Base-by-base conservation (phyloP, 768 basidiomycete species). In the Rhodotorula taiwanensis region DNA sequence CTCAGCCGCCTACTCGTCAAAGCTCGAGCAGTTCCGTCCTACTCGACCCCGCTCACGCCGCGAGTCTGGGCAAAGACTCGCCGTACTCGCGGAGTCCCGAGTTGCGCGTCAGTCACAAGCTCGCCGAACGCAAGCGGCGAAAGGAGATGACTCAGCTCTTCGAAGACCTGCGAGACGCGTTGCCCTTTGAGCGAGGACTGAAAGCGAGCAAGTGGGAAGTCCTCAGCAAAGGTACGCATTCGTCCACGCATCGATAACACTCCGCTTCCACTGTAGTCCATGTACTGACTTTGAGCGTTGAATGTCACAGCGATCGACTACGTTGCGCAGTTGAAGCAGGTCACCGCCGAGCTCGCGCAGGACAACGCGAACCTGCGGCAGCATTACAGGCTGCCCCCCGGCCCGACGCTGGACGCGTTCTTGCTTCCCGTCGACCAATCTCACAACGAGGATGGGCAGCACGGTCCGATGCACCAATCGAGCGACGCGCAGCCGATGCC, bases 151-250 rank as follows among this genome's bases (percentile, higher is more conserved):
- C 95, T 75, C 93, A 97, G 63, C 76, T 99, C 48, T 98, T 98
- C 74, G 95, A 99, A 71, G 95, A 99, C 75, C 78, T 99, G 67
- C 82, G 91, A 61, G 93, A 95, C 75, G 84, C 89, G 72, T 79
- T 99, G 30, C 95, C 95, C 86, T 55, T 91, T 91, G 78, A 83
- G 87, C 55, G 91, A 87, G 47, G 70, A 6, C 88, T 92, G 85
- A 98, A 98, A 74, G 87, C 90, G 25, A 92, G 89, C 78, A 99
- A 99, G 78, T 98, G 94, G 95, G 95, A 99, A 79, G 97, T 97
- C 65, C 78, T 99, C 39, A 93, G 86, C 77, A 94, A 95, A 84
- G 89, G 93, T 89, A 69, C 67, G 81, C 75, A 54, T 42, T 28
- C 31, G 14, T 20, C 49, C 10, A 28, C 13, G 1, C n/a, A n/a